Evolutionary conservation across 1,284 basidiomycete species (phyloP), one percentile per base, ranked within the genome.

Genomic region (Entoloma clypeatum): DNA sequence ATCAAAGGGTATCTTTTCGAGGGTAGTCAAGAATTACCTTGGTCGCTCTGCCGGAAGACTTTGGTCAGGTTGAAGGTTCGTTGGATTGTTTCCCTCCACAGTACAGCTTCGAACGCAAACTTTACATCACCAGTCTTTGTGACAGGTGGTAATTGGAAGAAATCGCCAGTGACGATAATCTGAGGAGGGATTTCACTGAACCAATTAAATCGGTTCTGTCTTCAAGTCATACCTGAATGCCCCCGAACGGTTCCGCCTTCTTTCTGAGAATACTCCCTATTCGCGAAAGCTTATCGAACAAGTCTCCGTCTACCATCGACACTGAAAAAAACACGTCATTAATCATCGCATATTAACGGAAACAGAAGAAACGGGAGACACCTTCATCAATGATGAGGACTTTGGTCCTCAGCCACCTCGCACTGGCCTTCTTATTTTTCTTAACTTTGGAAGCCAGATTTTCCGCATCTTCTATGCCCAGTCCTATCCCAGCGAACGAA

Each of bases 131-230:
- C 58, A 3, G 58, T 56, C 41, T 72, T 76, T 4, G 65, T 66
- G 0, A 99, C 92, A 0, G 96, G 95, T 1, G 96, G 96, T 5
- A 99, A 71, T 62, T 99, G 94, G 65, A 92, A 96, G 65, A 98
- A 99, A 60, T 99, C 94, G 16, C 94, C 94, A 1, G 92, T 94
- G 9, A 96, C 74, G 47, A 94, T 79, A 45, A 99, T 67, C 83
- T 72, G 46, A 17, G 13, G 36, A 33, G 33, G 32, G 22, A 22
- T 22, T 17, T 51, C 10, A 48, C 43, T 24, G 42, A 46, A 36
- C 44, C 7, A 5, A 33, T 28, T 22, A 13, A 29, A 10, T 17
- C 35, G 24, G 13, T 37, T 26, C 7, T 8, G 29, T 2, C 40
- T 5, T 9, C 19, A 14, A 35, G 33, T 41, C 64, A 17, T 27